Base-by-base conservation (phyloP, 2,329 filamentous ascomycete species). In the Alternaria ethzedia region DNA sequence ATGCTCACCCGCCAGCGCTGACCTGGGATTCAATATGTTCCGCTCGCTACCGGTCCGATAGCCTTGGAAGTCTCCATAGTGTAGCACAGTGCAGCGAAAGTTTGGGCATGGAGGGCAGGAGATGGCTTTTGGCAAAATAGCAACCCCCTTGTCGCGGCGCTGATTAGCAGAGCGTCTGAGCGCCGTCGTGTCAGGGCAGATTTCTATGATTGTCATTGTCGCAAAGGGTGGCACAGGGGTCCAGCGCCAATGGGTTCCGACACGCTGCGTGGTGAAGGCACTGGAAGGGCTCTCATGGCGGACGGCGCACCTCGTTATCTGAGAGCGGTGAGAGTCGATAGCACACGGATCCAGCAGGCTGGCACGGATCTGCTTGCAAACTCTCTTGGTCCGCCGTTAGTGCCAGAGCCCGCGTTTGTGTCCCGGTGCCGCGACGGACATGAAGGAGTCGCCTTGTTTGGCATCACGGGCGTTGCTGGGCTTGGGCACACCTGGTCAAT, bases 381-480 rank as follows among this genome's bases (percentile, higher is more conserved):
- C 61, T 60, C 17, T 67, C 65, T 55, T 70, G 66, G 68, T 63
- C 69, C 63, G 64, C 63, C 67, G 67, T 69, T 78, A 75, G 74
- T 63, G 66, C 63, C 57, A 57, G 61, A 66, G 70, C 73, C 74
- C 73, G 70, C 76, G 71, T 61, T 62, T 73, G 36, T 68, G 69
- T 77, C 72, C 75, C 75, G 74, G 63, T 69, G 74, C 75, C 73
- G 75, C 74, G 73, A 72, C 68, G 66, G 67, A 68, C 60, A 64
- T 54, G 61, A 20, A 63, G 65, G 66, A 61, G 70, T 60, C 65
- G 15, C 72, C 63, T 51, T 17, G 59, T 71, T 59, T 21, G 67
- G 68, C 59, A 61, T 55, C 62, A 57, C 54, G 49, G 61, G 62
- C 63, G 56, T 66, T 58, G 55, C 57, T 54, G 28, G 51, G 56